Percentiles rank a stretch among this genome's conserved stretches.
These are phyloP conservation scores for cucumber (Cucumis sativus) DNA, from an alignment of 306 rosid species.

Conservation along the genomic window Cucumber_9930_V3 NC_026660.2:11015001-11015500, in stretches of 20 bases:
- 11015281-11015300: conserved; percentile 67
- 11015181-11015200: not conserved
- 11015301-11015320: conserved; percentile 74
- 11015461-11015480: not conserved
- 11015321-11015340: conserved; percentile 33
- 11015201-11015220: conserved; percentile 18
- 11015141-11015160: not conserved
- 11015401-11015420: too few species aligned
- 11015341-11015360: not conserved
- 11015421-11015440: too few species aligned
- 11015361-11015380: not conserved
- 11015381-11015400: too few species aligned
- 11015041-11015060: too few species aligned
- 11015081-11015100: too few species aligned
- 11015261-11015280: conserved; percentile 96
- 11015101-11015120: not conserved
- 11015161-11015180: not conserved
- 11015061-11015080: too few species aligned
- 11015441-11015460: not conserved
- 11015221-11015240: conserved; percentile 88
- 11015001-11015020: too few species aligned
- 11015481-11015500: not conserved
- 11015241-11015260: conserved; percentile 98
- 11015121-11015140: not conserved
- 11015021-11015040: too few species aligned